Evolutionary conservation across 176 grass and related monocot genomes (phyloP).

Genomic region (Saccharum spontaneum): DNA sequence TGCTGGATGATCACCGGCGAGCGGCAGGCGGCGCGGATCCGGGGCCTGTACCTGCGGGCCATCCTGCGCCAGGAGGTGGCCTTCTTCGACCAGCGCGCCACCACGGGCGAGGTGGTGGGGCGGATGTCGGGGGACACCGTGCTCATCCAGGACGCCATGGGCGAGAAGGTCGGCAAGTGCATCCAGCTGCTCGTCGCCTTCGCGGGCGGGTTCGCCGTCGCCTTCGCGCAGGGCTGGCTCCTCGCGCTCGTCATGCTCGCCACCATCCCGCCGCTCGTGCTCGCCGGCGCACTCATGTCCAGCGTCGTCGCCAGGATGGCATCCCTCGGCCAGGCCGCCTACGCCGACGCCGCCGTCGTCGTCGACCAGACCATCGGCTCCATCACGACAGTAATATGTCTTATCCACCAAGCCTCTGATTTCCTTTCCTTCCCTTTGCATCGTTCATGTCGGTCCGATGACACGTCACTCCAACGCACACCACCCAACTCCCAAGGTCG

Average conservation of each 20-base stretch:
- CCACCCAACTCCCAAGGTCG: conserved; percentile 34
- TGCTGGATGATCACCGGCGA: conserved; percentile 82
- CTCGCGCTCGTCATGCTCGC: conserved; percentile 59
- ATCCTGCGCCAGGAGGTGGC: conserved; percentile 68
- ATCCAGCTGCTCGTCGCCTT: conserved; percentile 54
- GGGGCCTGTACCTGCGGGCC: conserved; percentile 51
- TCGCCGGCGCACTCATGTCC: conserved; percentile 57
- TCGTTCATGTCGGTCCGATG: background rate
- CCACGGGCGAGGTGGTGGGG: conserved; percentile 62
- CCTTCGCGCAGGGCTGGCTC: conserved; percentile 64
- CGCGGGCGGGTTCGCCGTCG: conserved; percentile 55
- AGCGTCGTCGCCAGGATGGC: conserved; percentile 50
- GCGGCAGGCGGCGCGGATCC: conserved; percentile 62
- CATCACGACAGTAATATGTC: conserved; percentile 51
- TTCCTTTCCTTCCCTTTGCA: too few species aligned
- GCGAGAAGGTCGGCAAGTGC: conserved; percentile 79
- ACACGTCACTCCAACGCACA: background rate
- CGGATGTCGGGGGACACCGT: conserved; percentile 78
- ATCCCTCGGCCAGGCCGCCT: conserved; percentile 52
- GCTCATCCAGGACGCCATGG: conserved; percentile 88
- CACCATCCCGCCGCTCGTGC: conserved; percentile 53
- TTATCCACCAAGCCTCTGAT: too few species aligned
- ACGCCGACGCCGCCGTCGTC: conserved; percentile 48
- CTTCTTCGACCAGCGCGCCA: conserved; percentile 62
- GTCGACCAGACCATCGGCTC: conserved; percentile 70